These are phyloP conservation scores for Ampelomyces quisqualis DNA, from an alignment of 2,329 filamentous ascomycete genomes.

Conservation along the genomic window DNA sequence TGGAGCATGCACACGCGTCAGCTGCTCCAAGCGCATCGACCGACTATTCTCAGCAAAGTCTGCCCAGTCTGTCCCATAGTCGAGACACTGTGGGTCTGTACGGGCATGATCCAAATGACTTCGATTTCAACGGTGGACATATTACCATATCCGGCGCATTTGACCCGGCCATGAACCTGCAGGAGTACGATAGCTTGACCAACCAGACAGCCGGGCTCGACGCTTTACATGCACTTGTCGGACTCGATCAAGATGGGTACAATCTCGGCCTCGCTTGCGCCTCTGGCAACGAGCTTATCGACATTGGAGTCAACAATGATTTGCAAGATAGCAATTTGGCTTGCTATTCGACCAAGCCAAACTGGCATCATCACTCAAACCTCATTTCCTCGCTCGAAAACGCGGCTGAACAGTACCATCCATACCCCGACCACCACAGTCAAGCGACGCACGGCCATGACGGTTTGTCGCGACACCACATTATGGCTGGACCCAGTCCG, in stretches of 20 bases:
- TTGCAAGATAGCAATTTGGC: slow-evolving; percentile 7
- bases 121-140: slow-evolving; percentile 46
- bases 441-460: slow-evolving; percentile 7
- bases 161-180: slow-evolving; percentile 35
- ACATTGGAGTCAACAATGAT: slow-evolving; percentile 5
- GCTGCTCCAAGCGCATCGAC: slow-evolving; percentile 22
- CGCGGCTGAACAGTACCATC: slow-evolving; percentile 22
- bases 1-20: slow-evolving; percentile 25
- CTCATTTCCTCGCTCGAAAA: slow-evolving; percentile 26
- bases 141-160: slow-evolving; percentile 43
- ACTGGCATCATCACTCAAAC: slow-evolving; percentile 22
- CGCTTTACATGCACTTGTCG: slow-evolving; percentile 16
- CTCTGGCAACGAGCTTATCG: slow-evolving; percentile 15
- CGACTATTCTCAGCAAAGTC: slow-evolving; percentile 31
- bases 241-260: slow-evolving; percentile 21
- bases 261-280: slow-evolving; percentile 15
- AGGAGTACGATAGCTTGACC: slow-evolving; percentile 20
- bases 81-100: slow-evolving; percentile 21
- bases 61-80: slow-evolving; percentile 22
- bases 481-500: slow-evolving; percentile 1
- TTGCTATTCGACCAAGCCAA: slow-evolving; percentile 28
- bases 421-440: slow-evolving; percentile 2
- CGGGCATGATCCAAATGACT: slow-evolving; percentile 33
- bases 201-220: slow-evolving; percentile 5
- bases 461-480: neutral